Evolutionary conservation across 2,329 filamentous ascomycete genomes (phyloP).

Genomic region (Pseudopyricularia cyperi): DNA sequence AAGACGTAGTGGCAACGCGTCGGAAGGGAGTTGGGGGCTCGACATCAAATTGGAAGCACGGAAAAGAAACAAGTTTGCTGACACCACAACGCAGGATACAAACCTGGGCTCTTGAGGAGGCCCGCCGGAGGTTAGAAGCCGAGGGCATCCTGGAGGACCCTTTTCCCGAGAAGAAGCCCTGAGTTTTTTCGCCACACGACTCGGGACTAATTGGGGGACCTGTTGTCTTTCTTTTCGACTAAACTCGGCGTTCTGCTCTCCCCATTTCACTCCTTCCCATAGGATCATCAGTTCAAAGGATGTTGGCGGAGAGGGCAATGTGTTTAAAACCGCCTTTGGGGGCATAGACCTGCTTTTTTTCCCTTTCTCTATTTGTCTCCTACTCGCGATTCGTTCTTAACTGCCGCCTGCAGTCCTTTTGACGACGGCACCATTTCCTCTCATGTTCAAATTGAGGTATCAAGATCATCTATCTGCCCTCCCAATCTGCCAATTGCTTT

Average conservation of each 20-base stretch:
- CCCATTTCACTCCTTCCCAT: neutral
- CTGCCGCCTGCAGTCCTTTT: neutral
- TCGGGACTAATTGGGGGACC: neutral
- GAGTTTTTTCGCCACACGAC: neutral
- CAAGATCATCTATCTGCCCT: neutral
- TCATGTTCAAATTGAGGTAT: neutral
- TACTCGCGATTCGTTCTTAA: neutral
- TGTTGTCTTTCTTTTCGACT: neutral
- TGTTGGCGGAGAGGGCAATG: neutral
- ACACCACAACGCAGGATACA: constrained; percentile 63
- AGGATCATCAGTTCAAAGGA: neutral
- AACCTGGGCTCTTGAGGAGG: constrained; percentile 97
- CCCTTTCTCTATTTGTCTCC: neutral
- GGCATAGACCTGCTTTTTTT: constrained; percentile 1
- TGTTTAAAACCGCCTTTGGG: neutral
- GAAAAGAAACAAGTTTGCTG: constrained; percentile 14
- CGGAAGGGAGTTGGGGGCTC: neutral
- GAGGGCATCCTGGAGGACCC: constrained; percentile 89
- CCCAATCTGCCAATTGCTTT: neutral
- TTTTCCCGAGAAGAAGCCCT: constrained; percentile 42
- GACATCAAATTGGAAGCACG: neutral
- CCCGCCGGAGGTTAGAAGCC: constrained; percentile 82
- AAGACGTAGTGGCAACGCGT: too few species aligned
- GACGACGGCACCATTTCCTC: neutral
- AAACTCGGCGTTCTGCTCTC: neutral